Evolutionary conservation across 768 basidiomycete species (phyloP), one percentile per base, ranked within the genome.

Genomic region (Leucocoprinus sp.): DNA sequence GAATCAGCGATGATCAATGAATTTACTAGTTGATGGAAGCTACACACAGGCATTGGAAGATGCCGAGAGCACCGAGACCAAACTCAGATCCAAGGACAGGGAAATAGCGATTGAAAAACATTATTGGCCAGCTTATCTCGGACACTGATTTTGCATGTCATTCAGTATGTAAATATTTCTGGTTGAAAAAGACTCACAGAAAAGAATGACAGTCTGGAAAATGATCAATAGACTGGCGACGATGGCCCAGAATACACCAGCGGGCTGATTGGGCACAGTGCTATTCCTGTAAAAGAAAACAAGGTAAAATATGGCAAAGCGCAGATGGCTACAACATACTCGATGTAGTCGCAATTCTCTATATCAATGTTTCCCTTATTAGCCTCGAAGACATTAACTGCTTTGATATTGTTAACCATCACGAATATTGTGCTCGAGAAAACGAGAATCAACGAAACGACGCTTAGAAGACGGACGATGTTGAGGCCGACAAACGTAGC

Each of bases 241-340:
- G 36, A 93, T 78, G 2, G 89, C 84, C 88, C 91, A 96, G 64
- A 96, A 95, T 18, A 82, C 78, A 21, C 93, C 93, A 5, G 89
- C 93, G 37, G 90, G 70, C 61, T 95, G 92, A 64, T 92, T 90
- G 2, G 92, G 92, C n/a, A 96, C 87, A 0, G 90, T 89, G 62
- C 82, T 86, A 43, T 82, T 76, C 55, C 72, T 78, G 49, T 14
- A 9, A 42, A 39, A 38, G 12, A 29, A 34, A 11, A 39, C 14
- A 17, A 8, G 11, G 28, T 15, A 9, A 42, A 21, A 9, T 4
- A 26, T 24, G 34, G 24, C 18, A 18, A 42, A 14, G 41, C 31
- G 19, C 12, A 8, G 9, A 11, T n/a, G n/a, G n/a, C n/a, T n/a
- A n/a, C 8, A 24, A 62, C 78, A 49, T 60, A 89, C 79, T 82